Percentiles rank a stretch among this genome's conserved stretches.
Conservation (phyloP, 352 stramenopile genomes). For the Phytopythium ostracodes region DNA sequence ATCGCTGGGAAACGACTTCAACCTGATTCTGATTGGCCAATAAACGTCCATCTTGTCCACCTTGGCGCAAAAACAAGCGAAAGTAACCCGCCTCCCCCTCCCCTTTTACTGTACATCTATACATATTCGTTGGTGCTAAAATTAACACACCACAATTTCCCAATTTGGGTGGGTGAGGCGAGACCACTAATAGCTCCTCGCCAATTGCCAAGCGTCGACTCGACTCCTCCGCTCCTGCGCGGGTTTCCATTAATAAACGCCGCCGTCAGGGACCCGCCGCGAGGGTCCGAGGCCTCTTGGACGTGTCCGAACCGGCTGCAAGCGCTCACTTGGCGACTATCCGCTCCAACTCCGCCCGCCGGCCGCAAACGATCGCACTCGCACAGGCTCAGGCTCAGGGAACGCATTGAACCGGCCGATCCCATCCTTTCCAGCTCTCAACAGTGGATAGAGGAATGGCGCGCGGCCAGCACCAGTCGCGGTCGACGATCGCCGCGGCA, state of each 20-base stretch:
- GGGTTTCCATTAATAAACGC: constrained; percentile 6
- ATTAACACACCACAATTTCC: neutral
- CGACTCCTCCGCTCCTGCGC: neutral
- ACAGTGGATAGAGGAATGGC: neutral
- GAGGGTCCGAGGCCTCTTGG: neutral
- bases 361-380: too few relatives aligned
- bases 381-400: too few relatives aligned
- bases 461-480: constrained; percentile 1
- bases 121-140: neutral
- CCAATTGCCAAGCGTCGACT: neutral
- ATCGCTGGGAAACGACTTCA: constrained; percentile 1
- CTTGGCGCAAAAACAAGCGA: neutral
- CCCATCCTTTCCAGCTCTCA: neutral
- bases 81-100: neutral
- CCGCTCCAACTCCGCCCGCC: neutral
- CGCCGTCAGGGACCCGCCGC: neutral
- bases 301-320: neutral
- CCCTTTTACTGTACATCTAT: neutral
- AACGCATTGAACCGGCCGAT: neutral
- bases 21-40: constrained; percentile 5
- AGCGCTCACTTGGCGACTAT: constrained; percentile 6
- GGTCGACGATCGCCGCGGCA: neutral
- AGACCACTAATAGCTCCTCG: constrained; percentile 2
- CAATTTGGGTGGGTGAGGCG: constrained; percentile 3
- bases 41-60: neutral